phyloP scores from a whole-genome alignment of 2,329 filamentous ascomycete species.

The Juglanconis sp. region DNA sequence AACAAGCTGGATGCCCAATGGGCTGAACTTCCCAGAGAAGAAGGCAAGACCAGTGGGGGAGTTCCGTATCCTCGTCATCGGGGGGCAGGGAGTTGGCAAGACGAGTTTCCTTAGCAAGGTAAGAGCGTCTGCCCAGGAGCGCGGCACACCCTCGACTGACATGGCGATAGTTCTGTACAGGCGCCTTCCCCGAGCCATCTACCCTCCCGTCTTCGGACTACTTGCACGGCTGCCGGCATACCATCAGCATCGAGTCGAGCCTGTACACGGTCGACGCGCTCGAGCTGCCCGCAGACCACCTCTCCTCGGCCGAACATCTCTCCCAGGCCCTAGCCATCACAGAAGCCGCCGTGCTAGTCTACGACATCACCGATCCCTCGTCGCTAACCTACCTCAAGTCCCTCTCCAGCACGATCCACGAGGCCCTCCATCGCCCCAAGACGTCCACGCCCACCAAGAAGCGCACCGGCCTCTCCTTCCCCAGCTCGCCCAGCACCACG shows the following conservation, averaged over 20 bases:
- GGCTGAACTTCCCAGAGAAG: slow-evolving; percentile 6
- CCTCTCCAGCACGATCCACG: slow-evolving; percentile 2
- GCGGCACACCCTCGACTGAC: not conserved
- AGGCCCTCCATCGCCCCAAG: not conserved
- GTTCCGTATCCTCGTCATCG: slow-evolving; percentile 37
- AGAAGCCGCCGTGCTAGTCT: slow-evolving; percentile 37
- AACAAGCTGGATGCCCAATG: slow-evolving; percentile 7
- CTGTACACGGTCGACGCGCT: slow-evolving; percentile 35
- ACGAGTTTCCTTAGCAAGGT: slow-evolving; percentile 38
- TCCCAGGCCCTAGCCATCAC: slow-evolving; percentile 36
- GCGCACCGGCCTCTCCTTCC: not conserved
- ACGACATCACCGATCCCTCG: slow-evolving; percentile 27
- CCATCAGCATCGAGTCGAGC: slow-evolving; percentile 29
- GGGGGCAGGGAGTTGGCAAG: slow-evolving; percentile 38
- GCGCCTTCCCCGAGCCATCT: slow-evolving; percentile 24
- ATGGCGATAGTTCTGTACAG: slow-evolving; percentile 30
- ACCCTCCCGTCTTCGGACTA: slow-evolving; percentile 22
- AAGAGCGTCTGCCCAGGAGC: not conserved
- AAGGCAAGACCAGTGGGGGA: slow-evolving; percentile 28
- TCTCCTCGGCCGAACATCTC: slow-evolving; percentile 31
- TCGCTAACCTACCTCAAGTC: slow-evolving; percentile 24
- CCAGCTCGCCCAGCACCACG: slow-evolving; percentile 15
- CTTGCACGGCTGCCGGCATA: slow-evolving; percentile 29
- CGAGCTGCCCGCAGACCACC: slow-evolving; percentile 33
- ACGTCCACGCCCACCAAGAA: not conserved